Evolutionary conservation across 306 rosid species (phyloP).

Genomic region (Lotus japonicus): DNA sequence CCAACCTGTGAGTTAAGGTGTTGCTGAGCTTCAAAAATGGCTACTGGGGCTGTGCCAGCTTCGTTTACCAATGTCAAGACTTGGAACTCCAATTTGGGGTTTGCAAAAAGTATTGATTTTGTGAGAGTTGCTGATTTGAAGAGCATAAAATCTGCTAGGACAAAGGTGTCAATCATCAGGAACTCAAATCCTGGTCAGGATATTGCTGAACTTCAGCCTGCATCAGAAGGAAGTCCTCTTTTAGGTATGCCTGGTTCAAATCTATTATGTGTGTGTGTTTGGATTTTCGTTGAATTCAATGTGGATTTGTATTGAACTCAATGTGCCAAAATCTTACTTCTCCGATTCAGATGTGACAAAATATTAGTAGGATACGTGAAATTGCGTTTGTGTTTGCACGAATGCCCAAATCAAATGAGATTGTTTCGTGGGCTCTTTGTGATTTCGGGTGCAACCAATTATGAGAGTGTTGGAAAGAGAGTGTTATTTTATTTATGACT

Average conservation of each 20-base stretch:
- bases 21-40: constrained; percentile 42
- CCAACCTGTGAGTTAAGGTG: constrained; percentile 29
- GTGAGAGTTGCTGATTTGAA: constrained; percentile 63
- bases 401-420: too few relatives aligned
- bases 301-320: too few relatives aligned
- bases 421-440: background rate
- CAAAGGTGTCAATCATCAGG: constrained; percentile 56
- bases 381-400: too few relatives aligned
- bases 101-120: constrained; percentile 61
- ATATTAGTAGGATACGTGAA: too few relatives aligned
- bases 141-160: constrained; percentile 42
- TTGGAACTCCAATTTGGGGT: constrained; percentile 64
- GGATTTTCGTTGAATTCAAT: too few relatives aligned
- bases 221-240: constrained; percentile 83
- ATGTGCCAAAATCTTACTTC: too few relatives aligned
- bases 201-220: constrained; percentile 73
- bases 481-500: background rate
- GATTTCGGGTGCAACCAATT: too few relatives aligned
- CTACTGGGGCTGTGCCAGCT: constrained; percentile 71
- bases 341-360: too few relatives aligned
- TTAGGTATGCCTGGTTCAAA: constrained; percentile 43
- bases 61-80: constrained; percentile 49
- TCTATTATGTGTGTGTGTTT: too few relatives aligned
- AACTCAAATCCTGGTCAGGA: constrained; percentile 71
- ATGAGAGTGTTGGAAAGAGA: too few relatives aligned